Conservation (phyloP, 257 asterid genomes). For the Solanum corneliomulleri region DNA sequence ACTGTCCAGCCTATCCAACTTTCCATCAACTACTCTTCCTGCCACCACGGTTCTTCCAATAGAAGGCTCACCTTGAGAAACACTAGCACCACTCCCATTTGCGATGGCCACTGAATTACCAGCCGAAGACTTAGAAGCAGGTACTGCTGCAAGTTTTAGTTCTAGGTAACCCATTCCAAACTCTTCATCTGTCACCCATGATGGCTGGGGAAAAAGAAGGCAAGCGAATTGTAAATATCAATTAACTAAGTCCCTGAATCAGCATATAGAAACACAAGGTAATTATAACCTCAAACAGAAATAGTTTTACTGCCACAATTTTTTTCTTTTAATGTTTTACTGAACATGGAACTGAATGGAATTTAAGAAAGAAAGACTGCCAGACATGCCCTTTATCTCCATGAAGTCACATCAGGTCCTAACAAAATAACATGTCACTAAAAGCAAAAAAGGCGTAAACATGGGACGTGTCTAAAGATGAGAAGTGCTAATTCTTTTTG, state of each 20-base stretch:
- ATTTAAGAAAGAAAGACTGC: background rate
- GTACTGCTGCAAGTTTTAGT: conserved; percentile 59
- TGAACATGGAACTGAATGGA: background rate
- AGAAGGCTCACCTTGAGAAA: conserved; percentile 48
- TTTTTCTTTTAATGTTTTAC: background rate
- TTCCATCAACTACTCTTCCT: conserved; percentile 57
- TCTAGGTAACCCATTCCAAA: conserved; percentile 98
- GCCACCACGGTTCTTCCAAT: conserved; percentile 38
- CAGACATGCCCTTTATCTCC: background rate
- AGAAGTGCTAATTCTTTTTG: background rate
- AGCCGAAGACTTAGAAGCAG: conserved; percentile 51
- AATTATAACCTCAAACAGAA: background rate
- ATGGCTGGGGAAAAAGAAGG: conserved; percentile 37
- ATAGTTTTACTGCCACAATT: background rate
- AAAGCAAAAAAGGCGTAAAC: background rate
- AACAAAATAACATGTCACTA: background rate
- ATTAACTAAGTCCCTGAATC: background rate
- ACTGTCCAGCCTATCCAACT: conserved; percentile 30
- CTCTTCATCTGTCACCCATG: conserved; percentile 98
- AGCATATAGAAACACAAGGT: background rate
- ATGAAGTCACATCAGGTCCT: background rate
- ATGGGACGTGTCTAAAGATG: background rate
- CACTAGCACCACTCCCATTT: conserved; percentile 42
- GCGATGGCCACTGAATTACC: conserved; percentile 38
- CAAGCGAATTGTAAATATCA: background rate